Percentiles rank a stretch among this genome's conserved stretches.
These are phyloP conservation scores for Pythium monospermum DNA, from an alignment of 352 stramenopile species.

Conservation along the genomic window DNA sequence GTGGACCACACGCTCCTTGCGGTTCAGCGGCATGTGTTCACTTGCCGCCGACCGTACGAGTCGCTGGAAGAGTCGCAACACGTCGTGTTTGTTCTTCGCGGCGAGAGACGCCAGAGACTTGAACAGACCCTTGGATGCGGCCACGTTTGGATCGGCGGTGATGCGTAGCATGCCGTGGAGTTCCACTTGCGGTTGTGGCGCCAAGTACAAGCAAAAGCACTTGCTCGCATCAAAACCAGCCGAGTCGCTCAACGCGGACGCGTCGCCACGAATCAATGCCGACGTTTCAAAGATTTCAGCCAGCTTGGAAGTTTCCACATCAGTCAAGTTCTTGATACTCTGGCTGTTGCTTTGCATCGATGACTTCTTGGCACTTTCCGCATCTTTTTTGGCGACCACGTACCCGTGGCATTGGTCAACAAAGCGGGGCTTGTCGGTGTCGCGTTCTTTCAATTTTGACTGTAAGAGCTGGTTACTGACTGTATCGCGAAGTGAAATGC, in stretches of 20 bases:
- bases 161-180: constrained; percentile 36
- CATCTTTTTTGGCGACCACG: not conserved
- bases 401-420: constrained; percentile 61
- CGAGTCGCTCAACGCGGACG: not conserved
- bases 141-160: constrained; percentile 9
- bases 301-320: constrained; percentile 29
- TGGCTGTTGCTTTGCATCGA: no score
- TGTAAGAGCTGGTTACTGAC: constrained; percentile 38
- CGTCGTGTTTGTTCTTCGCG: not conserved
- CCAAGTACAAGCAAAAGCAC: constrained; percentile 45
- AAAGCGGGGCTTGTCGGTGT: constrained; percentile 36
- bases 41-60: constrained; percentile 33
- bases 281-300: constrained; percentile 25
- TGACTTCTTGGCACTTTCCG: no score
- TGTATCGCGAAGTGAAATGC: constrained; percentile 35
- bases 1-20: constrained; percentile 36
- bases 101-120: constrained; percentile 18
- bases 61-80: constrained; percentile 28
- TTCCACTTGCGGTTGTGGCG: constrained; percentile 34
- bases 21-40: constrained; percentile 28
- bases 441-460: constrained; percentile 25
- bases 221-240: constrained; percentile 28
- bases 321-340: constrained; percentile 22
- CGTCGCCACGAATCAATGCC: constrained; percentile 5
- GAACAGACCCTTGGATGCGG: constrained; percentile 29